phyloP scores from a whole-genome alignment of 2,329 filamentous ascomycete species.

The Pseudocercospora fuligena region DNA sequence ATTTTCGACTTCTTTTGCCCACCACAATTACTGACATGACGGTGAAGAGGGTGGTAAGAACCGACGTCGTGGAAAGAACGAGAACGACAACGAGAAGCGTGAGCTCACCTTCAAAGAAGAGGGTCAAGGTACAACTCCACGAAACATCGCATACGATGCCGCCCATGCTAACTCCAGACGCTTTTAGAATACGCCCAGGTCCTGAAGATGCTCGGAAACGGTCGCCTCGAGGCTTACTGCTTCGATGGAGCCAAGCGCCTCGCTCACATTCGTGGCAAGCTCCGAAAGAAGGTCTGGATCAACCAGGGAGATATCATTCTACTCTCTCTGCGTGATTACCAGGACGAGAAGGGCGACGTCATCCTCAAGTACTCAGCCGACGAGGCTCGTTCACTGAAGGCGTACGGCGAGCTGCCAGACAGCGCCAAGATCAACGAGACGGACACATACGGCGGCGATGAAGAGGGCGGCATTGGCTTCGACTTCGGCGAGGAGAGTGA shows the following conservation, averaged over 20 bases:
- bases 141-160: conserved; percentile 4
- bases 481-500: conserved; percentile 93
- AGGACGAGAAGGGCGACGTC: conserved; percentile 91
- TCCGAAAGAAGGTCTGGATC: conserved; percentile 99
- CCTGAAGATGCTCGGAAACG: conserved; percentile 95
- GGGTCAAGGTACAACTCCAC: conserved; percentile 69
- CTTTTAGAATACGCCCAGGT: conserved; percentile 77
- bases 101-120: conserved; percentile 99
- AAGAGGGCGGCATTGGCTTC: conserved; percentile 94
- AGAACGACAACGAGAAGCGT: conserved; percentile 97
- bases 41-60: conserved; percentile 87
- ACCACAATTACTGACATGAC: conserved; percentile 34
- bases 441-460: conserved; percentile 88
- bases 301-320: conserved; percentile 97
- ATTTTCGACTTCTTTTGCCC: not conserved
- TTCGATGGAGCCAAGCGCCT: conserved; percentile 91
- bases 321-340: conserved; percentile 85
- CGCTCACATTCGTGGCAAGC: conserved; percentile 89
- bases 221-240: conserved; percentile 88
- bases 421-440: conserved; percentile 99
- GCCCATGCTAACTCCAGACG: conserved; percentile 1
- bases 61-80: conserved; percentile 84
- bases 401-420: conserved; percentile 96
- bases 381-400: conserved; percentile 92
- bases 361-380: conserved; percentile 95